phyloP scores from a whole-genome alignment of 306 rosid genomes.

The Prinsepia uniflora region DNA sequence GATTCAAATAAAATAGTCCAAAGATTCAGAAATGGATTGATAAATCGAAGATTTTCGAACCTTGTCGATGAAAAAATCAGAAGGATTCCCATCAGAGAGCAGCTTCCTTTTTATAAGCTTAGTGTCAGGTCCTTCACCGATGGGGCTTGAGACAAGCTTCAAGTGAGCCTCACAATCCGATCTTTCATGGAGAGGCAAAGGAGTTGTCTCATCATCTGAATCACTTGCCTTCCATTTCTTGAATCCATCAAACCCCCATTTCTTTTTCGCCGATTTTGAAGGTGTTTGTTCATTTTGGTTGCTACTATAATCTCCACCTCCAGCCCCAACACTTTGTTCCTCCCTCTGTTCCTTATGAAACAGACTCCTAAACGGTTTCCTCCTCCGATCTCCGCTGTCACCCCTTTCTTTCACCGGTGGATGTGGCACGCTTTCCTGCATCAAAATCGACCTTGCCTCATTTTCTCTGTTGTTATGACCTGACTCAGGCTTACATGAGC shows the following conservation, averaged over 20 bases:
- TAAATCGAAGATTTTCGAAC: conserved; percentile 29
- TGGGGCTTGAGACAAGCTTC: conserved; percentile 28
- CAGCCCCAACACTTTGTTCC: conserved; percentile 23
- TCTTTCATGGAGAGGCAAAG: conserved; percentile 60
- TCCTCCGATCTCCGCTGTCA: conserved; percentile 44
- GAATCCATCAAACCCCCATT: conserved; percentile 73
- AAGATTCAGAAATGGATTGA: not conserved
- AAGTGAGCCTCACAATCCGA: conserved; percentile 50
- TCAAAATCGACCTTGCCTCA: conserved; percentile 47
- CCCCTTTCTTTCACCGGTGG: conserved; percentile 32
- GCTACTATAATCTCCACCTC: conserved; percentile 24
- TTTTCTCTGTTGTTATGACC: conserved; percentile 18
- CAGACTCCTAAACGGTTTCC: conserved; percentile 67
- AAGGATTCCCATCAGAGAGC: conserved; percentile 67
- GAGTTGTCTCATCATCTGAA: conserved; percentile 71
- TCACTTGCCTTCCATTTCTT: conserved; percentile 79
- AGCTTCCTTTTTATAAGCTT: conserved; percentile 60
- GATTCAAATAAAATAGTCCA: conserved; percentile 6
- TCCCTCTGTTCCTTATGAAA: conserved; percentile 66
- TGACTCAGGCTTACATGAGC: conserved; percentile 19
- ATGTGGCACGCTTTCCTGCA: conserved; percentile 54
- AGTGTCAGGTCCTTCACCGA: conserved; percentile 62
- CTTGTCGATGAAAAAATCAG: conserved; percentile 83
- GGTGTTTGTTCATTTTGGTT: conserved; percentile 30
- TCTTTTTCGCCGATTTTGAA: conserved; percentile 52